Evolutionary conservation across 2,329 filamentous ascomycete genomes (phyloP), one percentile per base, ranked within the genome.

Genomic region (Dendryphion nanum): DNA sequence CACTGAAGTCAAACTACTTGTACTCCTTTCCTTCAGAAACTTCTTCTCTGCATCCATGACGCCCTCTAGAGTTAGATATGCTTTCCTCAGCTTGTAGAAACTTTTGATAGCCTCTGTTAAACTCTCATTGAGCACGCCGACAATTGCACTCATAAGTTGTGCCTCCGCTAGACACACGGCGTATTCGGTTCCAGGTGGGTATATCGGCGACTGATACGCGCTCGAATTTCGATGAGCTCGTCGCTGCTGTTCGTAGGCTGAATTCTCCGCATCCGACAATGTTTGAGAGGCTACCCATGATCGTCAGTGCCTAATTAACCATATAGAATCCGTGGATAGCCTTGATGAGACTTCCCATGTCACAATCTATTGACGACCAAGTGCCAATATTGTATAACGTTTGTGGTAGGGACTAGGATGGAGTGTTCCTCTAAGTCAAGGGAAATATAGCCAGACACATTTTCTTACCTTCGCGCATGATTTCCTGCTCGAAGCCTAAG

Each of bases 31-130:
- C 12, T 53, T 60, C 39, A 80, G 55, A 44, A 76, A 81, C 44
- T 76, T 80, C 17, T 77, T 77, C 66, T 95, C 90, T 21, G 83
- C 78, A 43, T 85, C 78, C 58, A 90, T 76, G 38, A 98, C 86
- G 7, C 76, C 76, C 55, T 95, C 86, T 3, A 98, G 73, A 0
- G 89, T 85, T 26, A 89, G 71, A 56, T 86, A 97, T 0, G 91
- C 91, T 62, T 94, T 95, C 45, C 91, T 78, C 51, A 97, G 68
- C 66, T 93, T 95, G 61, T 95, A 94, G 58, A 97, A 97, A 5
- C 89, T 89, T 66, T 85, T 89, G 63, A 97, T 79, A 13, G 83
- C 89, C 63, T 97, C 93, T 0, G 90, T 91, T 53, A 97, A 69
- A 60, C 87, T 95, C 70, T 97, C 93, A 50, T 94, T 94, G 53